Percentiles rank a stretch among this genome's conserved stretches.
phyloP scores from a whole-genome alignment of 805 yeast species.

The Starmera quercuum region DNA sequence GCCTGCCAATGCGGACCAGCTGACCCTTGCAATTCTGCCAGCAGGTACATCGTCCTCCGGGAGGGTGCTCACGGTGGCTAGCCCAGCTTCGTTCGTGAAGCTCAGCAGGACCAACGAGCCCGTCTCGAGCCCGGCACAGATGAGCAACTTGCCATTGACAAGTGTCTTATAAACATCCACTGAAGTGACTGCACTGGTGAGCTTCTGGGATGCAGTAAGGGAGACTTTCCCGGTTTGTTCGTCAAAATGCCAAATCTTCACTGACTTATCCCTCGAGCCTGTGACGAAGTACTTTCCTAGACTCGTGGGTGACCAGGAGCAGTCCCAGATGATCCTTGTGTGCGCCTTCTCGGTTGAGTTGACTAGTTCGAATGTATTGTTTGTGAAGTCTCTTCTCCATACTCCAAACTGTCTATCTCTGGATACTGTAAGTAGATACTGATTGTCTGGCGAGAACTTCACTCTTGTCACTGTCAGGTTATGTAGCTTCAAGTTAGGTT shows the following conservation, averaged over 20 bases:
- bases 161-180: constrained; percentile 37
- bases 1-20: constrained; percentile 36
- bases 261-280: constrained; percentile 76
- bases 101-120: constrained; percentile 48
- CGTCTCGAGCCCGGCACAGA: constrained; percentile 65
- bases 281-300: constrained; percentile 57
- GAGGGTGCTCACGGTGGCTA: constrained; percentile 25
- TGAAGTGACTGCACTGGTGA: constrained; percentile 58
- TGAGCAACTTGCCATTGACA: constrained; percentile 22
- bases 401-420: constrained; percentile 83
- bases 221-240: constrained; percentile 24
- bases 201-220: constrained; percentile 33
- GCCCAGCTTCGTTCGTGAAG: constrained; percentile 21
- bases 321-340: constrained; percentile 90
- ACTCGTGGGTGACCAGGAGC: constrained; percentile 69
- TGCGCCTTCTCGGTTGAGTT: constrained; percentile 65
- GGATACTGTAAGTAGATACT: constrained; percentile 65
- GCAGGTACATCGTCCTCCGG: constrained; percentile 44
- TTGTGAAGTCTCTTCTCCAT: constrained; percentile 45
- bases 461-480: constrained; percentile 79
- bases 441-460: constrained; percentile 63
- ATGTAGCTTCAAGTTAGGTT: constrained; percentile 58
- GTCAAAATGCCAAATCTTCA: constrained; percentile 62
- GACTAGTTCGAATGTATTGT: constrained; percentile 31
- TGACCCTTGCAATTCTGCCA: constrained; percentile 51